A percentile compares a stretch with the other conserved stretches of the same genome.
phyloP scores from a whole-genome alignment of 2,329 filamentous ascomycete species.

The Arthroderma sp. region DNA sequence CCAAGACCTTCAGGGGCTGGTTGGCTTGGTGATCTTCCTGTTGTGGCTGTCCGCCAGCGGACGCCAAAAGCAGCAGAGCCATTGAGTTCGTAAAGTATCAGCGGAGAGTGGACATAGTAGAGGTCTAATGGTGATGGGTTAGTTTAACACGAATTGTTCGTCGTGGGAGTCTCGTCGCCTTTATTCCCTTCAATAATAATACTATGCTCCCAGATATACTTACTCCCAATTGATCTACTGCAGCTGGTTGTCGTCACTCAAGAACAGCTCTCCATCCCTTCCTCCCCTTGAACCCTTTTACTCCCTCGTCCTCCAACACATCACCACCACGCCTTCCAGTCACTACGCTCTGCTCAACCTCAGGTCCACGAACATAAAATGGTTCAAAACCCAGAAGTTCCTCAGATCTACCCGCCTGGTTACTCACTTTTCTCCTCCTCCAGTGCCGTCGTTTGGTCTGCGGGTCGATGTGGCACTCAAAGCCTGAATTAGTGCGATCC shows the following conservation, averaged over 20 bases:
- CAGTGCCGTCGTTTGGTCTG: conserved; percentile 2
- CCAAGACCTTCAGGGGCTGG: too few species aligned
- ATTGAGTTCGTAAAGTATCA: too few species aligned
- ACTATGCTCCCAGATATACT: too few species aligned
- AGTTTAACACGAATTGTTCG: too few species aligned
- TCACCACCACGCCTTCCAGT: conserved; percentile 49
- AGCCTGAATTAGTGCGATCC: conserved; percentile 47
- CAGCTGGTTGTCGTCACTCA: not conserved
- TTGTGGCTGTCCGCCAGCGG: too few species aligned
- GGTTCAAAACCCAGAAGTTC: conserved; percentile 34
- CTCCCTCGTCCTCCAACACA: conserved; percentile 48
- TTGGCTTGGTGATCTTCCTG: too few species aligned
- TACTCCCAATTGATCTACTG: too few species aligned
- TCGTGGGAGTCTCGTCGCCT: too few species aligned
- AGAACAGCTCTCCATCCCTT: conserved; percentile 44
- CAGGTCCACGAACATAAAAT: conserved; percentile 49
- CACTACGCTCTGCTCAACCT: conserved; percentile 52
- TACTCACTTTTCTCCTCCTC: conserved; percentile 17
- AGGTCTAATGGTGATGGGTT: too few species aligned
- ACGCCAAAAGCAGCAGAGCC: too few species aligned
- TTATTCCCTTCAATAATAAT: too few species aligned
- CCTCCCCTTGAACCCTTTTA: conserved; percentile 42
- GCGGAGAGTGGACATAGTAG: too few species aligned
- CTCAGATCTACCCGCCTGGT: conserved; percentile 10
- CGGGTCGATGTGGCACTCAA: conserved; percentile 20